phyloP scores from a whole-genome alignment of 192 early-diverging fungal species.

The Coemansia sp. region DNA sequence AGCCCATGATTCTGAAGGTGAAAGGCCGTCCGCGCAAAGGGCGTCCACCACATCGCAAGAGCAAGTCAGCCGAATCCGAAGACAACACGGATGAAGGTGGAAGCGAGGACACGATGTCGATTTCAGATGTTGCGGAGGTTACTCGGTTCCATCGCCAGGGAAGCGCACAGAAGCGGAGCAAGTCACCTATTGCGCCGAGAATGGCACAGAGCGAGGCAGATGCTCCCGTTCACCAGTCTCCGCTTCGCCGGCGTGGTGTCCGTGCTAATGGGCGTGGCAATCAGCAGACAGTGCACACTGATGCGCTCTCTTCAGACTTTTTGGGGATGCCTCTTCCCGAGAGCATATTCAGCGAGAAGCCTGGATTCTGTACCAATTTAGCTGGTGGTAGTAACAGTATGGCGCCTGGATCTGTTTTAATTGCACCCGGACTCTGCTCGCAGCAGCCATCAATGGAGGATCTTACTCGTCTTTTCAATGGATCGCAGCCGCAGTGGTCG shows the following conservation, averaged over 20 bases:
- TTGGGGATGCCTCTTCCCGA: slow-evolving; percentile 49
- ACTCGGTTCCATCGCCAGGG: slow-evolving; percentile 54
- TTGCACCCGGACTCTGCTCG: slow-evolving; percentile 32
- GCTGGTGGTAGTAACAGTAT: not conserved
- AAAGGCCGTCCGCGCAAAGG: slow-evolving; percentile 9
- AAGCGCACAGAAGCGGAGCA: slow-evolving; percentile 21
- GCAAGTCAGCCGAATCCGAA: not conserved
- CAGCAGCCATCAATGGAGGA: slow-evolving; percentile 41
- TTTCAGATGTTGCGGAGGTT: slow-evolving; percentile 46
- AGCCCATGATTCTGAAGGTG: slow-evolving; percentile 32
- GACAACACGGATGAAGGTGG: slow-evolving; percentile 6
- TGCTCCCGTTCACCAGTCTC: slow-evolving; percentile 14
- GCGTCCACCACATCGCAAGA: slow-evolving; percentile 6
- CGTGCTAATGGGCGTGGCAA: slow-evolving; percentile 16
- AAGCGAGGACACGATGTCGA: slow-evolving; percentile 53
- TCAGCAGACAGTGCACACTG: slow-evolving; percentile 36
- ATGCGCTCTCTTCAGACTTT: slow-evolving; percentile 51
- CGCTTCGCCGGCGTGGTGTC: slow-evolving; percentile 25
- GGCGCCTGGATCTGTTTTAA: slow-evolving; percentile 9
- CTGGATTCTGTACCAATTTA: slow-evolving; percentile 1
- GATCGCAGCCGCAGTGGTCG: slow-evolving; percentile 44
- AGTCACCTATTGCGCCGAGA: slow-evolving; percentile 32
- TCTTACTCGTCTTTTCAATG: slow-evolving; percentile 22
- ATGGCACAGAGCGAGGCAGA: slow-evolving; percentile 50
- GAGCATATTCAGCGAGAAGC: slow-evolving; percentile 48